A percentile compares a stretch with the other conserved stretches of the same genome.
Evolutionary conservation across 2,329 filamentous ascomycete species (phyloP).

Genomic region (Fusarium mangiferae): DNA sequence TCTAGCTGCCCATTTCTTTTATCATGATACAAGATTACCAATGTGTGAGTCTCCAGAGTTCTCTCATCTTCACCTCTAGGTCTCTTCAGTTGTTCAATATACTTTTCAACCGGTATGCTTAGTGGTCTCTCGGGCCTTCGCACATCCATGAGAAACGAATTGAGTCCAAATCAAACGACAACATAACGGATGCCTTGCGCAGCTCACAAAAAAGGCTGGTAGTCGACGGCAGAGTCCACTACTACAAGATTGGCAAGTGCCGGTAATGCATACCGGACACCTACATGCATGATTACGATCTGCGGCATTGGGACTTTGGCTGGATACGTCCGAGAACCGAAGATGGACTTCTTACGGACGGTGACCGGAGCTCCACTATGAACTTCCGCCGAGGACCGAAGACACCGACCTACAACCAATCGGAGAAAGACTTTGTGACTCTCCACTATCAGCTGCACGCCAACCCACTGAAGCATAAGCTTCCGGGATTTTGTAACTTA

Average conservation of each 20-base stretch:
- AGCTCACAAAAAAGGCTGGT: not conserved
- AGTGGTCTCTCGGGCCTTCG: rapidly evolving
- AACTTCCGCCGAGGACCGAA: not conserved
- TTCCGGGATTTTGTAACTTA: not conserved
- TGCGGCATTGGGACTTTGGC: no score
- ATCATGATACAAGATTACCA: not conserved
- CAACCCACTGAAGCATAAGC: not conserved
- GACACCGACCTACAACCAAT: not conserved
- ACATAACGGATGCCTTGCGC: rapidly evolving
- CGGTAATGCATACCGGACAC: no score
- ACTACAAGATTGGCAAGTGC: not conserved
- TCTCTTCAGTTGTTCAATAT: rapidly evolving
- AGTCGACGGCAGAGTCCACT: no score
- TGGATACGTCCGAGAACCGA: not conserved
- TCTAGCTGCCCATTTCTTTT: rapidly evolving
- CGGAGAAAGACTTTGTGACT: not conserved
- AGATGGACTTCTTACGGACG: not conserved
- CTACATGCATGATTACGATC: not conserved
- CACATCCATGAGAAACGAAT: rapidly evolving
- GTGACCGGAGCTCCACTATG: not conserved
- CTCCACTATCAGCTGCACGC: not conserved
- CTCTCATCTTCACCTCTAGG: rapidly evolving
- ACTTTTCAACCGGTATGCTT: rapidly evolving
- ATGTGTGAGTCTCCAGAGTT: rapidly evolving
- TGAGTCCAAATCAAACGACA: rapidly evolving